Percentiles rank a stretch among this genome's conserved stretches.
These are phyloP conservation scores for Pluteus cervinus DNA, from an alignment of 768 basidiomycete genomes.

Conservation along the genomic window DNA sequence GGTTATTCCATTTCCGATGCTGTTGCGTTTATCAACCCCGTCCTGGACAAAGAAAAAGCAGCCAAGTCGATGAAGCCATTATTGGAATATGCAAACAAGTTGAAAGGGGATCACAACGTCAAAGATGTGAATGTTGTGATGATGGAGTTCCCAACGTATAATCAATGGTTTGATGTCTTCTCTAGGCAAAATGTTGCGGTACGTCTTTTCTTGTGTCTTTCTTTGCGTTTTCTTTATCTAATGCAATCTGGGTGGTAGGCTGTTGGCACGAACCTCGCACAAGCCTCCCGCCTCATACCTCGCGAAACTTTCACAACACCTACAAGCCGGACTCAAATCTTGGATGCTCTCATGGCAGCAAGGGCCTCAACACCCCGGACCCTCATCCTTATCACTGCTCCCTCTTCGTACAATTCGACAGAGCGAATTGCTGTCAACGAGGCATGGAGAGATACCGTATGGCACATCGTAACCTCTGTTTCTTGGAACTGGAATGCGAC, in stretches of 20 bases:
- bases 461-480: constrained; percentile 36
- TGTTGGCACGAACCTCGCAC: constrained; percentile 32
- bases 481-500: constrained; percentile 42
- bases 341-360: constrained; percentile 29
- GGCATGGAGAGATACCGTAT: constrained; percentile 38
- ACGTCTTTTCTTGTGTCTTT: constrained; percentile 11
- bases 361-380: constrained; percentile 29
- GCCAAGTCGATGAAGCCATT: constrained; percentile 33
- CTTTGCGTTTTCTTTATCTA: constrained; percentile 2
- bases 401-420: constrained; percentile 25
- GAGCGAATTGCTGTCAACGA: constrained; percentile 36
- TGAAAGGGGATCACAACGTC: constrained; percentile 16
- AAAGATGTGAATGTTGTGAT: constrained; percentile 21
- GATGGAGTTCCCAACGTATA: constrained; percentile 36
- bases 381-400: constrained; percentile 35
- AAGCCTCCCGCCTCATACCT: constrained; percentile 38
- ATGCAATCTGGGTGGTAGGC: constrained; percentile 18
- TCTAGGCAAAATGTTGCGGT: constrained; percentile 32
- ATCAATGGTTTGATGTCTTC: constrained; percentile 32
- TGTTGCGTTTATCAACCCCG: constrained; percentile 40
- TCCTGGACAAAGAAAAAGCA: constrained; percentile 28
- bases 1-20: constrained; percentile 31
- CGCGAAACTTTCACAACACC: constrained; percentile 30
- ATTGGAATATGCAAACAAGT: constrained; percentile 24
- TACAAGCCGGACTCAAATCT: constrained; percentile 20